Evolutionary conservation across 2,329 filamentous ascomycete species (phyloP), one percentile per base, ranked within the genome.

Genomic region (Lachnum nothofagi): DNA sequence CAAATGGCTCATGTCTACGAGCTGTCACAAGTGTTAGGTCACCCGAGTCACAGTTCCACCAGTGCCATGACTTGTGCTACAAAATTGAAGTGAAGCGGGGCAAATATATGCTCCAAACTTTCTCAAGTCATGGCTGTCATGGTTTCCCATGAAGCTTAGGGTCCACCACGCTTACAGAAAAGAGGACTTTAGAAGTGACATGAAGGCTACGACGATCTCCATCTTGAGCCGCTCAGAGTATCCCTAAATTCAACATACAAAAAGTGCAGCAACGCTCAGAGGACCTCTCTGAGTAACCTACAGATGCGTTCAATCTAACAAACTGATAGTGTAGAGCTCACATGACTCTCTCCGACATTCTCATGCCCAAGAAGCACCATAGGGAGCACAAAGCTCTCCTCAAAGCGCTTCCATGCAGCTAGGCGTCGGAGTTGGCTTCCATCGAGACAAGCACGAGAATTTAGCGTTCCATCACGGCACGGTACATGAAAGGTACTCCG

Each of bases 381-480:
- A 40, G 14, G 20, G 16, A 9, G 10, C 19, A 40, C 10, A 25
- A 22, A 33, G 41, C 14, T 10, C 9, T 34, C 10, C 16, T 4
- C 37, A 34, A 16, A 34, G 34, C 40, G 10, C 20, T 37, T 19
- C 35, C 17, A n/a, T 49, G 31, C 39, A 35, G 9, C 40, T 8
- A 48, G 31, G 19, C 20, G 34, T 20, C 27, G 37, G 20, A 23
- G 10, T 40, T 22, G 19, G 12, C 12, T 40, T 22, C 37, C 37
- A 40, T 40, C 37, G 22, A 23, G 37, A 3, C 20, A 40, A 6
- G 5, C n/a, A 23, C n/a, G 19, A 29, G 25, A 10, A 17, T 22
- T 9, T 22, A 45, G 23, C 22, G 41, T 41, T 40, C 20, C 29
- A 43, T 43, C 33, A 33, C 46, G 46, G 46, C 19, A 48, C n/a